Base-by-base conservation (phyloP, 306 rosid genomes). In the Vigna mungo region DNA sequence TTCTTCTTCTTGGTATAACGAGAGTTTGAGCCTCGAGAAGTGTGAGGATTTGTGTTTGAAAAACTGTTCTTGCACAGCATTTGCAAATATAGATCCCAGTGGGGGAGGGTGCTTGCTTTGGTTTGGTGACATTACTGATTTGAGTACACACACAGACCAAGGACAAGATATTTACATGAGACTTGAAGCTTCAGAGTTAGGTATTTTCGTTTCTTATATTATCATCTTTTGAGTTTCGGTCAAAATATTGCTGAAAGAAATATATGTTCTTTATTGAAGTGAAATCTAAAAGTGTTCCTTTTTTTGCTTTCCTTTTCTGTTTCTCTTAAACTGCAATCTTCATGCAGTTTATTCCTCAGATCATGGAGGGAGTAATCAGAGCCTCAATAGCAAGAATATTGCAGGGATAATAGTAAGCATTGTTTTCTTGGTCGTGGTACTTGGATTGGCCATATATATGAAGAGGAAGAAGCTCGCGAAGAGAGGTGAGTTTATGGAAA, bases 101-200 rank as follows among this genome's bases (percentile, higher is more conserved):
- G 71, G 48, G 20, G 55, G 23, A 53, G 87, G 87, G 18, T 84
- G 84, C 74, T 32, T 75, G 68, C 58, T 84, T 41, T 79, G 87
- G 84, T 75, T 67, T 9, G 56, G 17, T 41, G 6, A 75, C 30
- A 54, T 84, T 68, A 34, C 75, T 65, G 84, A 79, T 30, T 43
- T 79, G 17, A 75, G 47, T 21, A 68, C 17, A 14, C 73, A 68
- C 56, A 23, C 41, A 46, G 73, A 68, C 37, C 58, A 68, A 68
- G 73, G 73, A 15, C 73, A 68, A 46, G 73, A 68, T 15, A 68
- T 68, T 46, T 68, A 68, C 73, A 68, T 47, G 15, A 0, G 73
- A 47, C 58, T 68, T 14, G 73, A 21, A 23, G 56, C 73, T 15
- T 68, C 73, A 46, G 73, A 68, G 73, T 46, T 68, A 13, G 73